phyloP scores from a whole-genome alignment of 139 green algal species.

The Haematococcus lacustris region DNA sequence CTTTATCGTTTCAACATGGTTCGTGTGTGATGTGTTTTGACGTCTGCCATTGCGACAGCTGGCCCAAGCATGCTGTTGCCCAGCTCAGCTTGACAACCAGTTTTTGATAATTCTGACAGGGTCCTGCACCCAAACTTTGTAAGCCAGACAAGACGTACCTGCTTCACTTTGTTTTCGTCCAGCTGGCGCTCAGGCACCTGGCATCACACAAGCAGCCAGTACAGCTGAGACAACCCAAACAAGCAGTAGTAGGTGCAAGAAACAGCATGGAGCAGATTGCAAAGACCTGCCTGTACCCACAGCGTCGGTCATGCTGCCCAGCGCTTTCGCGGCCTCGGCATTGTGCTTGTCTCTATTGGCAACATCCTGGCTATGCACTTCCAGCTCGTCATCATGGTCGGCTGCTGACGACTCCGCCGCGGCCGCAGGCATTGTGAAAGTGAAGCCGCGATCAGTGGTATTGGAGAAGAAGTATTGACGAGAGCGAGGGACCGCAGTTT shows the following conservation, averaged over 20 bases:
- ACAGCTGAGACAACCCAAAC: not conserved
- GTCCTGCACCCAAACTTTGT: not conserved
- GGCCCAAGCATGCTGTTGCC: not conserved
- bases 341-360: constrained; percentile 10
- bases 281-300: constrained; percentile 3
- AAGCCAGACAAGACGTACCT: constrained; percentile 13
- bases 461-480: too few relatives aligned
- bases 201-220: not conserved
- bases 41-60: not conserved
- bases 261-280: not conserved
- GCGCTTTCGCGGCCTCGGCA: constrained; percentile 18
- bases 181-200: constrained; percentile 40
- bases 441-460: too few relatives aligned
- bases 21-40: not conserved
- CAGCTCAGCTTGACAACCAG: not conserved
- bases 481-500: too few relatives aligned
- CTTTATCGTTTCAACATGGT: not conserved
- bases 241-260: not conserved
- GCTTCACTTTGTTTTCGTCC: constrained; percentile 38
- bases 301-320: constrained; percentile 24
- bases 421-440: too few relatives aligned
- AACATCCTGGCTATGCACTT: too few relatives aligned
- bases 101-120: not conserved
- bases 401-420: too few relatives aligned
- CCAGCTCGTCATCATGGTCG: too few relatives aligned